Base-by-base conservation (phyloP, 129 eudicot species). In the Glebionis coronaria region DNA sequence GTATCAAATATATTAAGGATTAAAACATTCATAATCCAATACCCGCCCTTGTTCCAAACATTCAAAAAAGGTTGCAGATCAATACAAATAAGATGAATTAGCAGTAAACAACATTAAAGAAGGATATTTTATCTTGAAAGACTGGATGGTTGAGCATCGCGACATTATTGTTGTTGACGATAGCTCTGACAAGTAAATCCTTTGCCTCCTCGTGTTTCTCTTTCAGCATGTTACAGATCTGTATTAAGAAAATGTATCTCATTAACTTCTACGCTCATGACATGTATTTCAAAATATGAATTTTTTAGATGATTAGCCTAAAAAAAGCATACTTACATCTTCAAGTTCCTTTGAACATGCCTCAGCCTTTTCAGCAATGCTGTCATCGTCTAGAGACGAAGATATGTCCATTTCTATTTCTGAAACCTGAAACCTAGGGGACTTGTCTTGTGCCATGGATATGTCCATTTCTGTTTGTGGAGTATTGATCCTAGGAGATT, bases 161-260 rank as follows among this genome's bases (percentile, higher is more conserved):
- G 70, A 94, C 78, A 52, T 81, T 77, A 75, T 89, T 93, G 85
- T 85, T 94, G 82, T 84, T 94, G 42, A 94, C 92, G 64, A 89
- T 69, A 68, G 99, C 95, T 67, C 85, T 84, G 57, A 84, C 95
- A 60, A 94, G 69, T 68, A 89, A 1, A 45, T 94, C 99, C 67
- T 94, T 94, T 40, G 99, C 95, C 80, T 89, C 99, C 53, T 87
- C 99, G 9, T 86, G 85, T 76, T 94, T 94, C 87, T 84, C 87
- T 69, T 79, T 89, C 79, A 94, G 78, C 90, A 89, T 82, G 70
- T 76, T 87, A 73, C 95, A 81, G 16, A 93, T 85, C 99, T 93
- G 95, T 71, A 74, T 14, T 44, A 52, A 71, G 27, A 61, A 55
- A 75, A 67, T 50, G 68, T 10, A 9, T 50, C 40, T 16, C n/a